Conservation (phyloP, 306 rosid genomes). For the Vigna trinervia region DNA sequence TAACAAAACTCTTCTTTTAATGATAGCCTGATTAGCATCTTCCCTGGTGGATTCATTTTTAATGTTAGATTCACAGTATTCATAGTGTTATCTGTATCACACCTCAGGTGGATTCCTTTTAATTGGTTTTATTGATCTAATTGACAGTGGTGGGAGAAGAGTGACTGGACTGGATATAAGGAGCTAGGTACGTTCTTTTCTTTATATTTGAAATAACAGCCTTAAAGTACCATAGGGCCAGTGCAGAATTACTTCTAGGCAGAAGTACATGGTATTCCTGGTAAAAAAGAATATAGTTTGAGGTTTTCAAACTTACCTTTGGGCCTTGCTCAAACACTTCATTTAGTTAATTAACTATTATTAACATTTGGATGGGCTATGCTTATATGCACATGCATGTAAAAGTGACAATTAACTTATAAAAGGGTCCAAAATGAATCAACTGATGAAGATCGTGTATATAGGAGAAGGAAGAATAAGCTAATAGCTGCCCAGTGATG, state of each 20-base stretch:
- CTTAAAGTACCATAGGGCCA: slow-evolving; percentile 29
- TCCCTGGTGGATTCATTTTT: slow-evolving; percentile 39
- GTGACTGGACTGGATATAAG: slow-evolving; percentile 99
- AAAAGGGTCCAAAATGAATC: not conserved
- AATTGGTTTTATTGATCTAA: slow-evolving; percentile 95
- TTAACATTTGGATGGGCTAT: slow-evolving; percentile 6
- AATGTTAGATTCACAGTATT: slow-evolving; percentile 50
- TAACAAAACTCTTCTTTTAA: not conserved
- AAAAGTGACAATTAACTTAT: slow-evolving; percentile 10
- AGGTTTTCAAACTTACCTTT: slow-evolving; percentile 33
- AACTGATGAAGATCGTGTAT: not conserved
- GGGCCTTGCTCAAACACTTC: slow-evolving; percentile 30
- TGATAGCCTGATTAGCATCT: slow-evolving; percentile 22
- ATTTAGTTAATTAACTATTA: slow-evolving; percentile 10
- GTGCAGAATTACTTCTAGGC: slow-evolving; percentile 3
- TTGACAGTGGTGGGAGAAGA: slow-evolving; percentile 99
- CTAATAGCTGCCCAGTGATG: not conserved
- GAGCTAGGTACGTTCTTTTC: slow-evolving; percentile 83
- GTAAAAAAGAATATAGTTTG: slow-evolving; percentile 9
- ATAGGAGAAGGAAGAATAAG: not conserved
- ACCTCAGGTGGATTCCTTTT: slow-evolving; percentile 89
- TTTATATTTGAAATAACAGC: slow-evolving; percentile 29
- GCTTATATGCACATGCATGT: slow-evolving; percentile 7
- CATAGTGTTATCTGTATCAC: slow-evolving; percentile 64
- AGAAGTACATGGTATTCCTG: slow-evolving; percentile 27